These are phyloP conservation scores for Pyronema domesticum DNA, from an alignment of 495 filamentous ascomycete genomes.

Conservation along the genomic window DNA sequence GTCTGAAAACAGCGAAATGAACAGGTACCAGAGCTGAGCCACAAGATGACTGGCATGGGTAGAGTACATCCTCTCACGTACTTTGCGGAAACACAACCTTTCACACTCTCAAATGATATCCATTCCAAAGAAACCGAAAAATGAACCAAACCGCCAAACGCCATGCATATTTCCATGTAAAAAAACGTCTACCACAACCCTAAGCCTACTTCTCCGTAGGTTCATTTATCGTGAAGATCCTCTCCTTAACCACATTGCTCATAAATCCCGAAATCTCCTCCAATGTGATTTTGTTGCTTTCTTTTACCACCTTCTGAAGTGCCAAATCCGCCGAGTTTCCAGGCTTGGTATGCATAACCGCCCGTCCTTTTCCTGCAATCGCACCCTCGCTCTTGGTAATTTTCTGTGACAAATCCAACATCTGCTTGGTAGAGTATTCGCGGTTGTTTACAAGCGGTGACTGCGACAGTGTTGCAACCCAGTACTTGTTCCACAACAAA, in stretches of 20 bases:
- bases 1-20: too few species aligned
- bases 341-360: constrained; percentile 2
- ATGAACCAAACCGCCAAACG: not conserved
- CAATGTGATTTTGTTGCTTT: constrained; percentile 61
- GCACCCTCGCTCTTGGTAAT: constrained; percentile 39
- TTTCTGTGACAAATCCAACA: constrained; percentile 70
- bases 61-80: too few species aligned
- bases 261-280: constrained; percentile 77
- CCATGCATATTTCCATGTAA: not conserved
- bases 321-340: constrained; percentile 34
- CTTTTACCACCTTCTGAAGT: constrained; percentile 61
- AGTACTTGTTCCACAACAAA: constrained; percentile 97
- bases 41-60: too few species aligned
- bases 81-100: too few species aligned
- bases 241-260: constrained; percentile 66
- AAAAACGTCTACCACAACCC: not conserved
- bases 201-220: constrained; percentile 8
- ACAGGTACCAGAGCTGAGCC: too few species aligned
- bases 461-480: constrained; percentile 95
- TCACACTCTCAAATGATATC: too few species aligned
- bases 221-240: constrained; percentile 57
- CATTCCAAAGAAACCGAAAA: not conserved
- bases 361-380: constrained; percentile 4
- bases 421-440: constrained; percentile 83
- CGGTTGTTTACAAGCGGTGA: constrained; percentile 82